Evolutionary conservation across 805 yeast genomes (phyloP), one percentile per base, ranked within the genome.

Genomic region (Metschnikowia cerradonensis): DNA sequence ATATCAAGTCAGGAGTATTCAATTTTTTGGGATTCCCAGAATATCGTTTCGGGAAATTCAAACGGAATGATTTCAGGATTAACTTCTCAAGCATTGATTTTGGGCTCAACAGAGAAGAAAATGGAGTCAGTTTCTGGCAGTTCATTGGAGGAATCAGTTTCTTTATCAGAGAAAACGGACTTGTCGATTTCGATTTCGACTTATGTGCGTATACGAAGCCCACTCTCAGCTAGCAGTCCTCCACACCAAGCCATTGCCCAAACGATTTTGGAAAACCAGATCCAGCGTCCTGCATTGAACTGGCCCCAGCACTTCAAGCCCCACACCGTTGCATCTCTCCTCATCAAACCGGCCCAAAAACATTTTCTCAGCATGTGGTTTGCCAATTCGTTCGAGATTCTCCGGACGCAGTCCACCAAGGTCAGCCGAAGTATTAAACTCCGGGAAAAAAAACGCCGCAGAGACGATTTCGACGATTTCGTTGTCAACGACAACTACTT

Each of bases 271-370:
- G 31, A 39, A 8, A 4, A 11, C 6, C 8, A 22, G n/a, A 5
- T 6, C 23, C n/a, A 4, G 8, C 23, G 14, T 15, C 19, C 41
- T n/a, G 15, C 45, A 19, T 22, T 32, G 17, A 53, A 53, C 72
- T 51, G 77, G 75, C 55, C 57, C 65, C 57, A 50, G 31, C 51
- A 44, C n/a, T 78, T 77, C 56, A 67, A 65, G 48, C 83, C 84
- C 2, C 53, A 52, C 2, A 41, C 54, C 1, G 61, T 68, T 23
- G 53, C 57, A 1, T 70, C 74, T 6, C 64, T 77, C 37, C 55
- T 79, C 33, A 67, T 77, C 41, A 54, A 69, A 6, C 38, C 50
- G 1, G 45, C 53, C 1, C 59, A 64, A 17, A 61, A 64, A 15
- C 41, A 31, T 0, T 59, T 56, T 1, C 59, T 79, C 1, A 58